phyloP scores from a whole-genome alignment of 2,329 filamentous ascomycete species.

The Corinectria fuckeliana region DNA sequence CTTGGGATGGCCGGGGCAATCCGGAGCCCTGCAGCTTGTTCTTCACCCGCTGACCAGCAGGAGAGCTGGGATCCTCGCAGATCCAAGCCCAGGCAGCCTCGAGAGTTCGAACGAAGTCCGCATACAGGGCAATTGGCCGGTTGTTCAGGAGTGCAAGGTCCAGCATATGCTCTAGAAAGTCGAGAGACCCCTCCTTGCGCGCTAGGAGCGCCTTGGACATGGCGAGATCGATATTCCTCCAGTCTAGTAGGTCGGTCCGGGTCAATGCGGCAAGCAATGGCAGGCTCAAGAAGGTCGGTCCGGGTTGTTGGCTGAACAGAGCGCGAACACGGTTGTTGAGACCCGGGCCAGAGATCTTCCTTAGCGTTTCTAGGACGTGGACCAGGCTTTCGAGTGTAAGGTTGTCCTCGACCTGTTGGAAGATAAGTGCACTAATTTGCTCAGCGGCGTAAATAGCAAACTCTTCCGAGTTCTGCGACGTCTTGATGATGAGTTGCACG shows the following conservation, averaged over 20 bases:
- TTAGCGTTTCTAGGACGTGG: slow-evolving; percentile 65
- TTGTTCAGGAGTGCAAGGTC: slow-evolving; percentile 81
- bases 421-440: slow-evolving; percentile 63
- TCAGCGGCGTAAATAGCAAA: slow-evolving; percentile 65
- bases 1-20: slow-evolving; percentile 47
- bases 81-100: slow-evolving; percentile 85
- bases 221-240: slow-evolving; percentile 71
- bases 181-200: slow-evolving; percentile 74
- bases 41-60: slow-evolving; percentile 74
- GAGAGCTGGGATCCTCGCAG: slow-evolving; percentile 70
- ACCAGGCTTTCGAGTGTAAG: slow-evolving; percentile 67
- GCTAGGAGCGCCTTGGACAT: slow-evolving; percentile 75
- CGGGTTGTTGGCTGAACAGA: slow-evolving; percentile 63
- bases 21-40: slow-evolving; percentile 59
- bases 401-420: slow-evolving; percentile 60
- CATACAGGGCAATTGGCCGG: slow-evolving; percentile 77
- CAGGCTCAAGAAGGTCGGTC: slow-evolving; percentile 62
- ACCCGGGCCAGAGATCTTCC: slow-evolving; percentile 63
- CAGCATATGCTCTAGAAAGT: slow-evolving; percentile 81
- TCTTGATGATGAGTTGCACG: slow-evolving; percentile 68
- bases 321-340: slow-evolving; percentile 62
- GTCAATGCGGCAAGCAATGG: slow-evolving; percentile 64
- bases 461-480: slow-evolving; percentile 66
- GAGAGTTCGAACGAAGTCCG: slow-evolving; percentile 85
- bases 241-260: slow-evolving; percentile 67